Base-by-base conservation (phyloP, 495 filamentous ascomycete species). In the Rusavskia elegans region DNA sequence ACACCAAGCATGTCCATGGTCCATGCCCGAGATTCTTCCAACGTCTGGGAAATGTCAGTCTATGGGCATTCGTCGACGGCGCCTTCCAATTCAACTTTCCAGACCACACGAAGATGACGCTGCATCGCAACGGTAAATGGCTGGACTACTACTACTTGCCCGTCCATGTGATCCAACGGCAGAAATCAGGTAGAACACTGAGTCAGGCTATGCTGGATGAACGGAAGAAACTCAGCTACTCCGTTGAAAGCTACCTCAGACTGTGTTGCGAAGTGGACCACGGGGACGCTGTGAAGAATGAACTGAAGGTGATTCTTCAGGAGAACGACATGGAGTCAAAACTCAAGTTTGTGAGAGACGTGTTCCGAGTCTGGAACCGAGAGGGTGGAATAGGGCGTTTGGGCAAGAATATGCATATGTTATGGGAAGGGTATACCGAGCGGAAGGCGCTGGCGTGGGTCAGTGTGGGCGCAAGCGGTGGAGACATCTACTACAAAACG, bases 41-140 rank as follows among this genome's bases (percentile, higher is more conserved):
- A 66, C 75, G 89, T 36, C 78, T 89, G 50, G 85, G 90, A 14
- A 86, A 88, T 60, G 83, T 90, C 35, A 85, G 87, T 27, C 80
- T 89, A 61, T 90, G 90, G 89, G 84, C 81, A 53, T 95, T 95
- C 54, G 77, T 75, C 35, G 87, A 95, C 63, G 89, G 89, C 1
- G 81, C 86, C 57, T 81, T 95, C 59, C 61, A 92, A 77, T 85
- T 95, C 68, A 96, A 98, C 66, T 98, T 96, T 68, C 89, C 90
- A 7, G 92, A 98, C 57, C 92, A 98, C 63, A 96, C 92, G 29
- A 98, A 98, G 64, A 74, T 95, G 25, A 78, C 93, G 4, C 70
- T 95, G 45, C 84, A 86, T 35, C 72, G 78, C 8, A 79, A 82
- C 37, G 86, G 80, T 25, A 82, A 74, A 1, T 85, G 82, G 76